These are phyloP conservation scores for Lipomyces orientalis DNA, from an alignment of 805 yeast species.

Conservation along the genomic window DNA sequence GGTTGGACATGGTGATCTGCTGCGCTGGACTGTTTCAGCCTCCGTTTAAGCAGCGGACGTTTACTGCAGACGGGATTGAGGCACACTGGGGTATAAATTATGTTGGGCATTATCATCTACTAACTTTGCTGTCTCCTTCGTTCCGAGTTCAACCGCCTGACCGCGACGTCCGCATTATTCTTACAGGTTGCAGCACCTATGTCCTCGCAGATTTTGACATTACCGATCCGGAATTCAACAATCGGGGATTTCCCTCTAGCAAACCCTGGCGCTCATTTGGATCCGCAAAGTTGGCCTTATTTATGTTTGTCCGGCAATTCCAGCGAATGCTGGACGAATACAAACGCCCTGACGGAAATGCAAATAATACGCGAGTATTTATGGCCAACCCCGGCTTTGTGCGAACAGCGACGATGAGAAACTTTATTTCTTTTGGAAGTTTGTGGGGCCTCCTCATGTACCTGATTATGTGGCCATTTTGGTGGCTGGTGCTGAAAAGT, in stretches of 20 bases:
- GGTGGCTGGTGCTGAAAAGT: conserved; percentile 81
- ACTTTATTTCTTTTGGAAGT: conserved; percentile 78
- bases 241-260: conserved; percentile 60
- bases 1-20: conserved; percentile 88
- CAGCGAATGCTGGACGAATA: conserved; percentile 67
- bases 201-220: conserved; percentile 70
- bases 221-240: conserved; percentile 68
- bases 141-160: conserved; percentile 91
- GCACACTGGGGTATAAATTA: conserved; percentile 83
- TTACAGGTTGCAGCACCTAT: conserved; percentile 81
- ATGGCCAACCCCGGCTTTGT: conserved; percentile 91
- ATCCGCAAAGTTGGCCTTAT: conserved; percentile 75
- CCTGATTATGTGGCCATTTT: conserved; percentile 73
- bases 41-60: conserved; percentile 63
- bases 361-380: conserved; percentile 70
- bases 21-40: conserved; percentile 87
- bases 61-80: conserved; percentile 84
- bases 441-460: conserved; percentile 65
- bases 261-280: conserved; percentile 82
- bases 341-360: conserved; percentile 70
- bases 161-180: conserved; percentile 82
- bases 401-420: conserved; percentile 84
- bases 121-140: conserved; percentile 81
- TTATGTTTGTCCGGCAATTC: conserved; percentile 76
- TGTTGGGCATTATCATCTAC: conserved; percentile 77